Base-by-base conservation (phyloP, 768 basidiomycete genomes). In the Lactarius hatsudake region DNA sequence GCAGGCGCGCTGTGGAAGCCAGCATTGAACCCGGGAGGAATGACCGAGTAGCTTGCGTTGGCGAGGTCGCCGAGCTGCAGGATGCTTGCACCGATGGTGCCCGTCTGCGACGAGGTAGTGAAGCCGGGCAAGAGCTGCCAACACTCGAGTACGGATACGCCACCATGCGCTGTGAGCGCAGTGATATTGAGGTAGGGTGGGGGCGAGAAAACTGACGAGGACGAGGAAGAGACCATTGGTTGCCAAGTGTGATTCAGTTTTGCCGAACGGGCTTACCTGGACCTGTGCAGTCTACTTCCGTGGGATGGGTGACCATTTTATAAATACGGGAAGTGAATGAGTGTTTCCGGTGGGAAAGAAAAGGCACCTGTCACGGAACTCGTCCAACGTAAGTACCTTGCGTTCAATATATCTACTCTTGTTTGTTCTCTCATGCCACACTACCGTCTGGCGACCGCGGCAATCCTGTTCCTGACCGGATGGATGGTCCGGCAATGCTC, bases 1-100 rank as follows among this genome's bases (percentile, higher is more conserved):
- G 83, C 82, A 10, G 83, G 79, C 1, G 83, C 82, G n/a, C 81
- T 83, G 69, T 84, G 83, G 9, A 83, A 80, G 40, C 85, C 84
- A 12, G 81, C 80, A 68, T 84, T 81, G 20, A 84, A 85, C 23
- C 81, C 70, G 0, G 84, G 82, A 2, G 84, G 74, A 55, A 75
- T 30, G 28, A 75, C 70, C 5, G 74, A 68, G 66, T 70, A 73
- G 26, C 69, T 74, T 63, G 68, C 71, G 70, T 74, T 75, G 32
- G 73, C 63, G 45, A 74, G 55, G 51, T 62, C 58, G 7, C 74
- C 73, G 38, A 76, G 61, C 64, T 72, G 64, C 30, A 76, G 53
- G 55, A 65, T 66, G 15, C 66, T 66, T 40, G 75, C 74, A 3
- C 75, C 75, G 4, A 60, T 55, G 20, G 75, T 76, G 53, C 75